These are phyloP conservation scores for Aureobasidium sp. DNA, from an alignment of 2,329 filamentous ascomycete genomes.

Conservation along the genomic window DNA sequence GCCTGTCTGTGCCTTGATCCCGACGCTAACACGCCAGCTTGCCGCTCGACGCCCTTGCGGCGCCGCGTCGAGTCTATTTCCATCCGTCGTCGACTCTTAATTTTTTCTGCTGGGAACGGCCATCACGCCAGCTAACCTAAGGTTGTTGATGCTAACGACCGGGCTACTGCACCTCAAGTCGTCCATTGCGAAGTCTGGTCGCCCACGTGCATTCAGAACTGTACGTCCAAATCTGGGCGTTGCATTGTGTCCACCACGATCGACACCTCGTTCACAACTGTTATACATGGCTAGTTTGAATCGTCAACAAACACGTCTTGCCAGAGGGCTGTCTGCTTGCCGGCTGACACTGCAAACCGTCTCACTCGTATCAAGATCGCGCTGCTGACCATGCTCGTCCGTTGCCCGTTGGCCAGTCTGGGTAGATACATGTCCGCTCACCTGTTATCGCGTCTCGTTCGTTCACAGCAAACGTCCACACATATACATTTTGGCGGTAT, in stretches of 20 bases:
- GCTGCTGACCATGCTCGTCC: constrained; percentile 1
- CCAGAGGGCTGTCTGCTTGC: not conserved
- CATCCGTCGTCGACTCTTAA: constrained; percentile 11
- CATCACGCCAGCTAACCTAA: constrained; percentile 15
- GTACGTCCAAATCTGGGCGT: not conserved
- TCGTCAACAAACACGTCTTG: constrained; percentile 13
- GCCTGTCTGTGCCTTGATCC: constrained; percentile 16
- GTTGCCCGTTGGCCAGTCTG: constrained; percentile 12
- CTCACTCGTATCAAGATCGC: constrained; percentile 6
- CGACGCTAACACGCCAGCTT: constrained; percentile 17
- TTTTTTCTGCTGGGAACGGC: constrained; percentile 15
- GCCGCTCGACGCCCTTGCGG: constrained; percentile 13
- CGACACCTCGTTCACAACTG: constrained; percentile 2
- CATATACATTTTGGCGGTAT: constrained; percentile 5
- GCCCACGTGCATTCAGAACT: constrained; percentile 7
- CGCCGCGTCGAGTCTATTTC: constrained; percentile 14
- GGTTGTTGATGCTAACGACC: constrained; percentile 6
- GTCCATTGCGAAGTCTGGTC: constrained; percentile 8
- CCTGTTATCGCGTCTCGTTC: constrained; percentile 13
- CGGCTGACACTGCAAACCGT: constrained; percentile 7
- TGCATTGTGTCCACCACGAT: not conserved
- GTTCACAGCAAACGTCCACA: constrained; percentile 12
- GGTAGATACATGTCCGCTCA: constrained; percentile 13
- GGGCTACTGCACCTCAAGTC: constrained; percentile 13
- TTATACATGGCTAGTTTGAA: constrained; percentile 9